Evolutionary conservation across 2,329 filamentous ascomycete genomes (phyloP).

Genomic region (Arthrinium puccinioides): DNA sequence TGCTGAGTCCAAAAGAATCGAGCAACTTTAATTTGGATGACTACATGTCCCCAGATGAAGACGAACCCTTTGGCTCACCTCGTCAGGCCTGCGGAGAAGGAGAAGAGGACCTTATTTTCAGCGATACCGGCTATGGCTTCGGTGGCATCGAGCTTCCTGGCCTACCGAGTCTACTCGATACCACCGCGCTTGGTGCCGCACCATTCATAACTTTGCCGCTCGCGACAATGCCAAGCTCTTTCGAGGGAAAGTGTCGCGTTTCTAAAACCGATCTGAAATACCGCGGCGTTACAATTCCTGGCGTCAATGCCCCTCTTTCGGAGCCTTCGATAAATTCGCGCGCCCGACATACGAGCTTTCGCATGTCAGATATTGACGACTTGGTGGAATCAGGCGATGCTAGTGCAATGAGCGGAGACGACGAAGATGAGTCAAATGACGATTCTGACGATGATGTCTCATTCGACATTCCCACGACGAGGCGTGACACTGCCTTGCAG

Average conservation of each 20-base stretch:
- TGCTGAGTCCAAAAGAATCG: too few relatives aligned
- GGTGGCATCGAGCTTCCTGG: constrained; percentile 5
- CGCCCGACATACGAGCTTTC: background rate
- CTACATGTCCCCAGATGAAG: constrained; percentile 6
- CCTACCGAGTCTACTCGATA: constrained; percentile 2
- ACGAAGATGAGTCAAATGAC: constrained; percentile 2
- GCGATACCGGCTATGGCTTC: constrained; percentile 5
- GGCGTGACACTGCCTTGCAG: background rate
- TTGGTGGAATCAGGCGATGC: too few relatives aligned
- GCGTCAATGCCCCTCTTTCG: background rate
- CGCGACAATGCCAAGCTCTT: too few relatives aligned
- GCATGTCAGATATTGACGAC: too few relatives aligned
- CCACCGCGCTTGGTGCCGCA: background rate
- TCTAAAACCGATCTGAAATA: too few relatives aligned
- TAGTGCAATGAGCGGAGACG: too few relatives aligned
- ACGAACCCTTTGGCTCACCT: background rate
- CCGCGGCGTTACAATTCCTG: background rate
- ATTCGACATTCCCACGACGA: constrained; percentile 6
- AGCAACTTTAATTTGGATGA: constrained; percentile 5
- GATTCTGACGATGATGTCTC: constrained; percentile 5
- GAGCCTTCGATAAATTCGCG: background rate
- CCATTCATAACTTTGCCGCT: too few relatives aligned
- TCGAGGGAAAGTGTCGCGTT: too few relatives aligned
- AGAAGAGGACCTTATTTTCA: constrained; percentile 7
- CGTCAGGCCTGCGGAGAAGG: constrained; percentile 3